Percentiles rank a stretch among this genome's conserved stretches.
Evolutionary conservation across 352 stramenopile genomes (phyloP).

Genomic region (Blastocystis sp.): DNA sequence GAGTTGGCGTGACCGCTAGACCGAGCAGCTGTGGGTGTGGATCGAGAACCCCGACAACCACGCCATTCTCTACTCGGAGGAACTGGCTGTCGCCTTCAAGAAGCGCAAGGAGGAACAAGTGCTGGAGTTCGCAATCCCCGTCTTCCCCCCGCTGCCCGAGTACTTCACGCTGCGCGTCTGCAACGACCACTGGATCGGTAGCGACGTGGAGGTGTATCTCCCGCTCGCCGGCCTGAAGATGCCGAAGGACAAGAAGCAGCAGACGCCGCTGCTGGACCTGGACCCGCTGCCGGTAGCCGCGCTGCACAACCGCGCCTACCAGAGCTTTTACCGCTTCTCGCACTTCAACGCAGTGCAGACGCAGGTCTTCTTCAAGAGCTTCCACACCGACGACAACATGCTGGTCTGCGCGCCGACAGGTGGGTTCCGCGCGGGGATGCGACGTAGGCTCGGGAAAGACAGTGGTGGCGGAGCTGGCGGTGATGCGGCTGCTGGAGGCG

Average conservation of each 20-base stretch:
- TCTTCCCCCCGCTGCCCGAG: constrained; percentile 79
- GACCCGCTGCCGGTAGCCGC: constrained; percentile 82
- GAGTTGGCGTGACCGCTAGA: neutral
- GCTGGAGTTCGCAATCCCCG: constrained; percentile 85
- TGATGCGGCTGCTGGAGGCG: constrained; percentile 81
- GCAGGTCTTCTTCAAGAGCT: constrained; percentile 89
- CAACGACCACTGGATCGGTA: constrained; percentile 88
- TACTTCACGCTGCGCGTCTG: constrained; percentile 87
- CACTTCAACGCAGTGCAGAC: constrained; percentile 89
- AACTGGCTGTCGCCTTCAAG: constrained; percentile 73
- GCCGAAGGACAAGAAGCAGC: constrained; percentile 63
- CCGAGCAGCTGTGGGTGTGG: constrained; percentile 87
- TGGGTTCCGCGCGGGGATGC: no score
- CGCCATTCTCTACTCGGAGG: constrained; percentile 83
- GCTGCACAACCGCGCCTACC: constrained; percentile 76
- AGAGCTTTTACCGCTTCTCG: constrained; percentile 61
- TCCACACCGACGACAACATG: constrained; percentile 85
- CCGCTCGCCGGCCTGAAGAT: constrained; percentile 67
- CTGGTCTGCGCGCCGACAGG: constrained; percentile 88
- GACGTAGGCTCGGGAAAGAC: constrained; percentile 90
- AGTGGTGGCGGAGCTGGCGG: constrained; percentile 85
- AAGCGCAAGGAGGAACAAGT: constrained; percentile 62
- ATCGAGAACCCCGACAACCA: constrained; percentile 84
- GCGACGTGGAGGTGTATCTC: constrained; percentile 76
- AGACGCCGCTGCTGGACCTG: constrained; percentile 81